Evolutionary conservation across 352 stramenopile species (phyloP), one percentile per base, ranked within the genome.

Genomic region (Thalassiosira tumida): DNA sequence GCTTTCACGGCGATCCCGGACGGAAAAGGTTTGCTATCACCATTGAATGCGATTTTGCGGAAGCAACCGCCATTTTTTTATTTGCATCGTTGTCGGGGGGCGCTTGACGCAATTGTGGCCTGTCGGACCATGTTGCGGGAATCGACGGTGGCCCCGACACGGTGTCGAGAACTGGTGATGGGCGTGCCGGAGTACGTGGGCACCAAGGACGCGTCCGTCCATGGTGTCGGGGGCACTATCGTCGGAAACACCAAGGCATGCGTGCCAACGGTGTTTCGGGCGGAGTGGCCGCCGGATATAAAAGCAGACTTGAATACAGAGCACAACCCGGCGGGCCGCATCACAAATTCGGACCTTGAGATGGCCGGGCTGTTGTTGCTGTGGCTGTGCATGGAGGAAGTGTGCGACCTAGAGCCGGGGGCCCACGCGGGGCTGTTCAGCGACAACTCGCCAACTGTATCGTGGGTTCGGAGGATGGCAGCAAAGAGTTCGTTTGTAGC

Each of bases 271-370:
- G 51, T 86, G 3, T 85, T 79, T 40, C 24, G 85, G 24, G 26
- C 15, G 5, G 33, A 88, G 59, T 89, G 87, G 87, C 74, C 80
- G 3, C 1, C 35, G 1, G 54, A 86, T 37, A 86, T 89, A 3
- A 70, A 70, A 59, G 14, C 1, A 15, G 50, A 33, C 1, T n/a
- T 91, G 24, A n/a, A 79, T 0, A 70, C 78, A 41, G n/a, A 33
- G 1, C 31, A 64, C 3, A 86, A 86, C 40, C 73, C 67, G 21
- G 47, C 14, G 17, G 80, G 85, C 1, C 29, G 10, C 17, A 51
- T 91, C 26, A 91, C 85, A 40, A 91, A 91, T 29, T 91, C 78
- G 21, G 86, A 91, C 62, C 31, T 91, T 24, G 86, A 91, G 41
- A 67, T 84, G 62, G 77, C 51, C 5, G 86, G 51, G 0, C 26